A percentile compares a stretch with the other conserved stretches of the same genome.
These are phyloP conservation scores for Geotrichum candidum DNA, from an alignment of 1,139 yeast species.

Conservation along the genomic window DNA sequence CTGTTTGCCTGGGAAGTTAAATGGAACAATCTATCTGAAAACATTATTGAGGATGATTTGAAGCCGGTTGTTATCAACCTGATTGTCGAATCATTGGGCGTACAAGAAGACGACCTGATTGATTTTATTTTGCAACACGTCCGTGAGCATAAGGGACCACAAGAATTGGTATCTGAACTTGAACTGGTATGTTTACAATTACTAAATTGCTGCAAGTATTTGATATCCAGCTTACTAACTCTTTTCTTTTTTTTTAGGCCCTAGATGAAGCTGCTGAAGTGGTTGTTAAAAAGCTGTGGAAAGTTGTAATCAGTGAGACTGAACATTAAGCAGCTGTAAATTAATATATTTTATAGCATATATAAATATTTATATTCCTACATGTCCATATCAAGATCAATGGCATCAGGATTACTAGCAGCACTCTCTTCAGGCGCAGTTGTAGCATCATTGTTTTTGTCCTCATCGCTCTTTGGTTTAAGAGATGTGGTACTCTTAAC, in stretches of 20 bases:
- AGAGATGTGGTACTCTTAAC: slow-evolving; percentile 36
- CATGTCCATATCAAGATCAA: slow-evolving; percentile 55
- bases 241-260: slow-evolving; percentile 18
- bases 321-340: slow-evolving; percentile 18
- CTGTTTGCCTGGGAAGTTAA: slow-evolving; percentile 26
- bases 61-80: slow-evolving; percentile 28
- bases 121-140: slow-evolving; percentile 30
- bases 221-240: background rate
- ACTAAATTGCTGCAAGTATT: background rate
- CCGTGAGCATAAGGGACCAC: slow-evolving; percentile 26
- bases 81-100: slow-evolving; percentile 34
- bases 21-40: slow-evolving; percentile 30
- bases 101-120: slow-evolving; percentile 35
- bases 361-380: slow-evolving; percentile 18
- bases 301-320: slow-evolving; percentile 26
- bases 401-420: slow-evolving; percentile 54
- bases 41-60: slow-evolving; percentile 24
- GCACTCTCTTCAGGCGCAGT: slow-evolving; percentile 17
- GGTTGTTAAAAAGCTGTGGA: slow-evolving; percentile 30
- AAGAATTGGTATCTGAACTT: slow-evolving; percentile 29
- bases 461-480: slow-evolving; percentile 13
- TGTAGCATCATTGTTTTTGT: slow-evolving; percentile 9
- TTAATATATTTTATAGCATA: background rate
- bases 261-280: slow-evolving; percentile 35
- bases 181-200: slow-evolving; percentile 21